phyloP scores from a whole-genome alignment of 2,329 filamentous ascomycete species.

The Coleophoma eucalyptorum region DNA sequence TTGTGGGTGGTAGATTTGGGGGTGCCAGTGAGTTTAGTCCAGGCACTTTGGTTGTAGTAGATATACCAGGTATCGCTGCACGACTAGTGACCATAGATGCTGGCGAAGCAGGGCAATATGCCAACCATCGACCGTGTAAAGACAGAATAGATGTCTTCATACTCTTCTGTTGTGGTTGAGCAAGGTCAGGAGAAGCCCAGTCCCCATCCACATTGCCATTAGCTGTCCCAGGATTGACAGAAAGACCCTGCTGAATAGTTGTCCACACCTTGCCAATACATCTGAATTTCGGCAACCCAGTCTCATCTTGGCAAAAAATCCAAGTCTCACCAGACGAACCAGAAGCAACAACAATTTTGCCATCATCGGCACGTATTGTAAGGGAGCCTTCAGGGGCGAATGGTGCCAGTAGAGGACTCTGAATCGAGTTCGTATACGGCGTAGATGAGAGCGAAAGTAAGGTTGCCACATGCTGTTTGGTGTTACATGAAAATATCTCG shows the following conservation, averaged over 20 bases:
- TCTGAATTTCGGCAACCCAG: slow-evolving; percentile 34
- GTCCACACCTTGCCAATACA: slow-evolving; percentile 95
- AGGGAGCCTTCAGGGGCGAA: slow-evolving; percentile 71
- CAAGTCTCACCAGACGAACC: slow-evolving; percentile 84
- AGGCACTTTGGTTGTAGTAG: slow-evolving; percentile 48
- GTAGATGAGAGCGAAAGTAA: slow-evolving; percentile 68
- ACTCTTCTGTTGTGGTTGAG: slow-evolving; percentile 21
- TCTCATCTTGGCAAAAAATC: slow-evolving; percentile 57
- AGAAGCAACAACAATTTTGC: slow-evolving; percentile 71
- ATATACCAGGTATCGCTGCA: slow-evolving; percentile 56
- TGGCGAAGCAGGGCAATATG: slow-evolving; percentile 68
- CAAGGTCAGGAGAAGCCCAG: slow-evolving; percentile 36
- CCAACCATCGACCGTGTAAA: slow-evolving; percentile 70
- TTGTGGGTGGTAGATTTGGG: slow-evolving; percentile 64
- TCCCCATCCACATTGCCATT: slow-evolving; percentile 19
- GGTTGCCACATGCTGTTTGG: slow-evolving; percentile 66
- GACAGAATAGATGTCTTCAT: slow-evolving; percentile 63
- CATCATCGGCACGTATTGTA: slow-evolving; percentile 67
- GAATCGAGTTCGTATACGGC: slow-evolving; percentile 51
- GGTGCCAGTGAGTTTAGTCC: slow-evolving; percentile 58
- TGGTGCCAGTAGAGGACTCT: slow-evolving; percentile 61
- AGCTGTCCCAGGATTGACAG: slow-evolving; percentile 27
- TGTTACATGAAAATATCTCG: slow-evolving; percentile 81
- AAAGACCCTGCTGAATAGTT: slow-evolving; percentile 61
- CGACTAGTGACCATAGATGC: slow-evolving; percentile 68